Evolutionary conservation across 2,329 filamentous ascomycete species (phyloP).

Genomic region (Incumbomyces lentus): DNA sequence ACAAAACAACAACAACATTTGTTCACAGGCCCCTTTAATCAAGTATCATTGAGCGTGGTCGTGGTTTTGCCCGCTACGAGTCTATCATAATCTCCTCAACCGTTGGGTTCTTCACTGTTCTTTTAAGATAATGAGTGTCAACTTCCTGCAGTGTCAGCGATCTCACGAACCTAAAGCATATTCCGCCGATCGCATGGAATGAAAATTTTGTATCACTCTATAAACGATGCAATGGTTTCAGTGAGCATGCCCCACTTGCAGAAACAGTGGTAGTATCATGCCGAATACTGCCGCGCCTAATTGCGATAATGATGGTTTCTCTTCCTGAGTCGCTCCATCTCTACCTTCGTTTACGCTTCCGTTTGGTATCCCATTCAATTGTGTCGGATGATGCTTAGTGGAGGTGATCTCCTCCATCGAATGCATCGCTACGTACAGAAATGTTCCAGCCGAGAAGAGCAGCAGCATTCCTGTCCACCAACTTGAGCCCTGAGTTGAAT

Average conservation of each 20-base stretch:
- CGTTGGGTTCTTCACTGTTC: too few relatives aligned
- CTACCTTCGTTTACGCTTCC: slow-evolving; percentile 33
- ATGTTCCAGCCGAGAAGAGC: slow-evolving; percentile 92
- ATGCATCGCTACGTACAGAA: slow-evolving; percentile 98
- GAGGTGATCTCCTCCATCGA: slow-evolving; percentile 69
- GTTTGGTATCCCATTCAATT: slow-evolving; percentile 34
- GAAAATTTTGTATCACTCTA: too few relatives aligned
- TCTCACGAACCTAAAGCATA: too few relatives aligned
- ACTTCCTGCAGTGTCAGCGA: too few relatives aligned
- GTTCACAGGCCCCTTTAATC: too few relatives aligned
- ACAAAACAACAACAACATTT: too few relatives aligned
- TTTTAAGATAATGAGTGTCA: too few relatives aligned
- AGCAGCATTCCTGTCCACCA: slow-evolving; percentile 91
- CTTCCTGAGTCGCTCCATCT: slow-evolving; percentile 19
- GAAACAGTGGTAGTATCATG: slow-evolving; percentile 37
- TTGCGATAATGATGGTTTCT: slow-evolving; percentile 35
- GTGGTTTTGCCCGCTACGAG: too few relatives aligned
- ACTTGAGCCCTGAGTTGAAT: slow-evolving; percentile 52
- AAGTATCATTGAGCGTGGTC: too few relatives aligned
- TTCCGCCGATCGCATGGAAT: too few relatives aligned
- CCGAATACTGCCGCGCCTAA: slow-evolving; percentile 37
- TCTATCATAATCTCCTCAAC: too few relatives aligned
- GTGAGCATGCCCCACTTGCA: slow-evolving; percentile 39
- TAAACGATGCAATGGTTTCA: slow-evolving; percentile 16
- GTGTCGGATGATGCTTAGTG: slow-evolving; percentile 22